Evolutionary conservation across 805 yeast genomes (phyloP), one percentile per base, ranked within the genome.

Genomic region (Cyberlindnera galapagoensis): DNA sequence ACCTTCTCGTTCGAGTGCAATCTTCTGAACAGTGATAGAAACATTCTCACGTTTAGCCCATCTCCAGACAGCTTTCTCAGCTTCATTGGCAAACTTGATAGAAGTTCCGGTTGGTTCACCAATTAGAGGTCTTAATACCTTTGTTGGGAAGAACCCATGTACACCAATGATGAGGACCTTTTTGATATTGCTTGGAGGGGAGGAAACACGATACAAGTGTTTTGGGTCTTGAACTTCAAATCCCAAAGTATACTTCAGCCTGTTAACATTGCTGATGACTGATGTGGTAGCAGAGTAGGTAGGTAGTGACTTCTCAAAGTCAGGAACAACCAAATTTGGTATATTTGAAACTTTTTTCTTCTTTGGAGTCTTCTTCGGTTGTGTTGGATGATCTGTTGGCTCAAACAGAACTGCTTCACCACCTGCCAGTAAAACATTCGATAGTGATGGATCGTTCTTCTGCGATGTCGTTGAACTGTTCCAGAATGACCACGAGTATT

Each of bases 91-190:
- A 58, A 90, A 92, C 52, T 81, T 80, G 28, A 80, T 67, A 0
- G 97, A 90, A 0, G 98, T 90, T 0, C 98, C 98, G 14, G 94
- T 92, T 4, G 98, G 98, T 41, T 88, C 87, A 3, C 98, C 98
- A 31, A 90, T 77, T 11, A 90, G 50, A 1, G 95, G 87, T 31
- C 98, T 62, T 8, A 92, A 65, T 68, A 86, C 77, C 41, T 71
- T 74, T 2, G 86, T 82, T 0, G 98, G 98, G 62, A 92, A 90
- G 51, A 88, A 90, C 1, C 98, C 98, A 60, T 90, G 98, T 2
- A 90, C 88, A 0, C 98, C 98, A 37, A 90, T 75, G 21, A 92
- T 80, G 19, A 90, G 68, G 0, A 83, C 83, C 41, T 76, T 74
- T 36, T 72, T 71, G 22, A 74, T 63, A 9, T 38, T 34, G 9